Base-by-base conservation (phyloP, 306 rosid genomes). In the Rosa persica region DNA sequence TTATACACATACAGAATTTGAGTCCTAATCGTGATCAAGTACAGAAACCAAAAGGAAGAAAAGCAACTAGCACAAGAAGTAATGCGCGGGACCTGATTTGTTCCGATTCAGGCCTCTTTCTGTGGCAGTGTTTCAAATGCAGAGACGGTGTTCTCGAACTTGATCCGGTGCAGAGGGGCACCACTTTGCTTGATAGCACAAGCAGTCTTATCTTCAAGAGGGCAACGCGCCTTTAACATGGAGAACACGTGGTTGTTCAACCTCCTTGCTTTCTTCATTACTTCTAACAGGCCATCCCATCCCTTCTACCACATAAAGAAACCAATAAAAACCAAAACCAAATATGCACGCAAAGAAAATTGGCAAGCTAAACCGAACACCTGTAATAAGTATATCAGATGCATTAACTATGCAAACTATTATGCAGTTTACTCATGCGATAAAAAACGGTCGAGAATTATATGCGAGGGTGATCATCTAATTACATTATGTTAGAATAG, bases 171-270 rank as follows among this genome's bases (percentile, higher is more conserved):
- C 42, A 95, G 76, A 66, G 98, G 98, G 76, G 98, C 98, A 38
- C 98, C 97, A 42, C 98, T 95, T 85, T 90, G 98, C 85, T 95
- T 95, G 70, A 95, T 95, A 58, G 98, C 98, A 73, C 98, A 95
- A 27, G 98, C 98, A 68, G 97, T 95, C 85, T 92, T 95, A 85
- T 95, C 98, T 83, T 95, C 98, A 64, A 95, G 95, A 8, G 98
- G 98, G 69, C 98, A 95, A 42, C 98, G 97, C 10, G 97, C 98
- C 86, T 91, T 95, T 81, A 95, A 87, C 97, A 95, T 95, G 76
- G 97, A 92, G 85, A 94, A 94, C 48, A 94, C 98, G 57, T 94
- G 98, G 80, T 94, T 94, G 89, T 94, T 94, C 83, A 94, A 70
- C 88, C 98, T 88, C 87, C 98, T 87, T 16, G 98, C 97, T 81